Base-by-base conservation (phyloP, 2,329 filamentous ascomycete genomes). In the Capronia americana region DNA sequence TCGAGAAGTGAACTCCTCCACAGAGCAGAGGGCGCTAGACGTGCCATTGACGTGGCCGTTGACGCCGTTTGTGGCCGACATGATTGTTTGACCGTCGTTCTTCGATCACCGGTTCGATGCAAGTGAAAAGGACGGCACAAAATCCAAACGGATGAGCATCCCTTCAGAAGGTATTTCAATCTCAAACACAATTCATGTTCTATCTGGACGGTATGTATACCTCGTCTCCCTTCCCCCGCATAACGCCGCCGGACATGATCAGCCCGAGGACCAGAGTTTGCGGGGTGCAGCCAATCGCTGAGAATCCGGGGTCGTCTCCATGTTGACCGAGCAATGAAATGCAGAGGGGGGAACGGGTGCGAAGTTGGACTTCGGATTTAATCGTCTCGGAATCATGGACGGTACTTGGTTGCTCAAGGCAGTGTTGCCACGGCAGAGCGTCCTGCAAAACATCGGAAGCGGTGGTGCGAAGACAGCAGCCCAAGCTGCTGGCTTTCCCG, bases 1-100 rank as follows among this genome's bases (percentile, higher is more conserved):
- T 24, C 62, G 65, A 6, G 61, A 64, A 17, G 61, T 34, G 30
- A 71, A 46, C 65, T 76, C 30, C 30, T 70, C 63, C 7, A 68
- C 60, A 28, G 65, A 63, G 32, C 65, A 68, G 32, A 70, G 62
- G 23, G 63, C 66, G 54, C 53, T 60, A 11, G 54, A 57, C n/a
- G 63, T 55, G 59, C 68, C 62, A 59, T 69, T 64, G 11, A 23
- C 28, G 44, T 55, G 57, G 55, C 67, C 65, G 23, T 68, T 69
- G 26, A 34, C 57, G 44, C 62, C 65, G 57, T 65, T 65, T 12
- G 62, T 65, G 23, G n/a, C 50, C 3, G 65, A 57, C 65, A 67
- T 64, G 10, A 17, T 57, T 14, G 17, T n/a, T 62, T 34, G 26
- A 44, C 3, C 5, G 38, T n/a, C 14, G 24, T 7, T 59, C 41